Evolutionary conservation across 192 early-diverging fungal species (phyloP).

Genomic region (Endogone sp.): DNA sequence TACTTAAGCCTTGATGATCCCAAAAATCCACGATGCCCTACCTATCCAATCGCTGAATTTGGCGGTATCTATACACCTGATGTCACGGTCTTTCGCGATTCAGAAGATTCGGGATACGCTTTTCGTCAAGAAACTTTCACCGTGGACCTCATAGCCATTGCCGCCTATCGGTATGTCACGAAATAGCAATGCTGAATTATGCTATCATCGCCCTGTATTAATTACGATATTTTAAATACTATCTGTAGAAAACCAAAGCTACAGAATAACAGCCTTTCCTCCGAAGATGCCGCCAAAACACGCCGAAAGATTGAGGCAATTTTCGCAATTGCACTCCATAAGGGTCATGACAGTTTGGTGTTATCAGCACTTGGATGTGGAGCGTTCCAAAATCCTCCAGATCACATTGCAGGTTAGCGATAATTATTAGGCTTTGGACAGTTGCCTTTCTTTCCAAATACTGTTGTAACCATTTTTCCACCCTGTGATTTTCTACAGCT

Average conservation of each 20-base stretch:
- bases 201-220: conserved; percentile 2
- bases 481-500: background rate
- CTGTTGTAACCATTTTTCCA: background rate
- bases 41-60: conserved; percentile 44
- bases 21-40: conserved; percentile 33
- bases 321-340: conserved; percentile 39
- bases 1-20: conserved; percentile 43
- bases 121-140: conserved; percentile 39
- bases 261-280: conserved; percentile 34
- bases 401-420: conserved; percentile 25
- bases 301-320: conserved; percentile 43
- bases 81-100: conserved; percentile 38
- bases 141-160: conserved; percentile 39
- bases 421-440: background rate
- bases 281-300: conserved; percentile 37
- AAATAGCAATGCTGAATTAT: conserved; percentile 37
- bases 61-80: conserved; percentile 46
- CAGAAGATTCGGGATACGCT: conserved; percentile 36
- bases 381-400: conserved; percentile 21
- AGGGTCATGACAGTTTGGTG: conserved; percentile 40
- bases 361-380: conserved; percentile 45
- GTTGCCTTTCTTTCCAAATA: background rate
- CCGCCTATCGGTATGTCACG: conserved; percentile 38
- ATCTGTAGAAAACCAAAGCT: background rate
- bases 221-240: background rate